Evolutionary conservation across 2,329 filamentous ascomycete species (phyloP).

Genomic region (Ophidiomyces ophidiicola): DNA sequence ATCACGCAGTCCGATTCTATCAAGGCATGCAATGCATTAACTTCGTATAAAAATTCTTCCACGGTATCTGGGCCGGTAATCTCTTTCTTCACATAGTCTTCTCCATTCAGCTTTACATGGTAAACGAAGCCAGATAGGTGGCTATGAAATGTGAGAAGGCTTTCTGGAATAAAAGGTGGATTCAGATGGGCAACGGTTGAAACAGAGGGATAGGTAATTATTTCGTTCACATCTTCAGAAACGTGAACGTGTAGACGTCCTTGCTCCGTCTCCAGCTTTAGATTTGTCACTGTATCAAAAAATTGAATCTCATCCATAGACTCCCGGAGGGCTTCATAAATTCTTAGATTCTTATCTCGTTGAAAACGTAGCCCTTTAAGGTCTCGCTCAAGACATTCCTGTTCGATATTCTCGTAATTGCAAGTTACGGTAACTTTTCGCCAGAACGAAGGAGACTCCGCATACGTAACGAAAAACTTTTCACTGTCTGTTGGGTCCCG

Average conservation of each 20-base stretch:
- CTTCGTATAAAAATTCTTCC: constrained; percentile 94
- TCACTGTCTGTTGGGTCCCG: constrained; percentile 83
- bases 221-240: constrained; percentile 93
- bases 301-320: constrained; percentile 90
- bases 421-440: constrained; percentile 83
- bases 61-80: constrained; percentile 91
- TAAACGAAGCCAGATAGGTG: constrained; percentile 97
- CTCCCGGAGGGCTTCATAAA: constrained; percentile 89
- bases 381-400: constrained; percentile 74
- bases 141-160: constrained; percentile 68
- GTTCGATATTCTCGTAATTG: constrained; percentile 72
- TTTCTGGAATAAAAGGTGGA: constrained; percentile 49
- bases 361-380: constrained; percentile 67
- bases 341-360: constrained; percentile 79
- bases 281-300: constrained; percentile 88
- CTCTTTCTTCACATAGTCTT: constrained; percentile 85
- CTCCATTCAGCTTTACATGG: constrained; percentile 61
- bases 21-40: constrained; percentile 80
- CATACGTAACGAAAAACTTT: constrained; percentile 96
- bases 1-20: constrained; percentile 65
- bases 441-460: constrained; percentile 67
- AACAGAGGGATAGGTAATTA: constrained; percentile 69
- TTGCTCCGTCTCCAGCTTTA: constrained; percentile 81
- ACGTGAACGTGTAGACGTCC: constrained; percentile 89
- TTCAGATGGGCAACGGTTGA: constrained; percentile 61